Evolutionary conservation across 768 basidiomycete species (phyloP).

Genomic region (Psilocybe cubensis): DNA sequence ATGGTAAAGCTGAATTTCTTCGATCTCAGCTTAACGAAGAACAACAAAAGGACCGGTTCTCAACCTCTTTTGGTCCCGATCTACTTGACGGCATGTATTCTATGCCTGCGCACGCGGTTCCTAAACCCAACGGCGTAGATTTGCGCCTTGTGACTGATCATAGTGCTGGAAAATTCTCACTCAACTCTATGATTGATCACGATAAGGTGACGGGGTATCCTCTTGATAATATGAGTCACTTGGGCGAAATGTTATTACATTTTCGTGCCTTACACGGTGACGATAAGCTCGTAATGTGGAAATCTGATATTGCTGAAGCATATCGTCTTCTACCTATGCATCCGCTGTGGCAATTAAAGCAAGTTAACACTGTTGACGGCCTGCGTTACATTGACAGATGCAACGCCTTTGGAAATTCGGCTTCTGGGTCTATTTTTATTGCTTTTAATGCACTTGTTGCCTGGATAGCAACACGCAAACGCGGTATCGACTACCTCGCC

Average conservation of each 20-base stretch:
- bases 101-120: conserved; percentile 35
- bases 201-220: conserved; percentile 16
- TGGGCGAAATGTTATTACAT: conserved; percentile 18
- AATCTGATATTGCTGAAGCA: conserved; percentile 40
- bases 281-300: conserved; percentile 16
- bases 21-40: conserved; percentile 24
- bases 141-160: conserved; percentile 35
- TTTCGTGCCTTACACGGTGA: background rate
- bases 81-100: conserved; percentile 35
- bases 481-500: conserved; percentile 18
- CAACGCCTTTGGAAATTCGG: conserved; percentile 27
- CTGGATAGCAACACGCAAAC: conserved; percentile 37
- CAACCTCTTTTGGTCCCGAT: conserved; percentile 28
- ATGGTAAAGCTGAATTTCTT: conserved; percentile 24
- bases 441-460: conserved; percentile 32
- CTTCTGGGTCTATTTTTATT: conserved; percentile 26
- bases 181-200: conserved; percentile 27
- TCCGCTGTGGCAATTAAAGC: conserved; percentile 44
- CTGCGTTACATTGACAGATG: conserved; percentile 22
- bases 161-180: conserved; percentile 27
- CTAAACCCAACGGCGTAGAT: conserved; percentile 29
- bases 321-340: conserved; percentile 40
- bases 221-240: conserved; percentile 24
- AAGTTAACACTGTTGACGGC: conserved; percentile 30
- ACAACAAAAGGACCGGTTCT: conserved; percentile 19